These are phyloP conservation scores for Microdochium trichocladiopsis DNA, from an alignment of 2,329 filamentous ascomycete genomes.

Conservation along the genomic window DNA sequence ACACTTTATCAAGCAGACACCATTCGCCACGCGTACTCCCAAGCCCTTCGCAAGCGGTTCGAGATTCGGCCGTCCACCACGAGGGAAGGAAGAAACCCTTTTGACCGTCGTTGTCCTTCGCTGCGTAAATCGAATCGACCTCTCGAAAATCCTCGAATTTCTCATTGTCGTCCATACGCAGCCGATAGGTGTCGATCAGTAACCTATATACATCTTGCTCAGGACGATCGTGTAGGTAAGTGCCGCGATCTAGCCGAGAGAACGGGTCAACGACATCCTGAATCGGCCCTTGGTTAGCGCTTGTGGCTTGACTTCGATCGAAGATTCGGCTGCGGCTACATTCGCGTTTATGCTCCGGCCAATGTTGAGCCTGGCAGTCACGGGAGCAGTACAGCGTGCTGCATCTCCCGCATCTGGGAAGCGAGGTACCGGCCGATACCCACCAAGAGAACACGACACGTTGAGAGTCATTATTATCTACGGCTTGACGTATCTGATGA, in stretches of 20 bases:
- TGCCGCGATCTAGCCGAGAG: constrained; percentile 27
- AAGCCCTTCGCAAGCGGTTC: constrained; percentile 25
- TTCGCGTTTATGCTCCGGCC: constrained; percentile 38
- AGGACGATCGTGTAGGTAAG: constrained; percentile 34
- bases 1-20: constrained; percentile 17
- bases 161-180: constrained; percentile 33
- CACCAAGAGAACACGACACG: not conserved
- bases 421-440: not conserved
- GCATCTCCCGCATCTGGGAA: constrained; percentile 1
- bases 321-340: constrained; percentile 22
- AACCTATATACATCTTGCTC: constrained; percentile 35
- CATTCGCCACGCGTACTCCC: constrained; percentile 20
- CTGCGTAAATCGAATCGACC: constrained; percentile 19
- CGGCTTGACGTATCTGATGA: not conserved
- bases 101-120: constrained; percentile 7
- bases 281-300: not conserved
- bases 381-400: constrained; percentile 30
- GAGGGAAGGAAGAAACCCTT: constrained; percentile 33
- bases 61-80: constrained; percentile 36
- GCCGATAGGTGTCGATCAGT: constrained; percentile 39
- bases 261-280: constrained; percentile 26
- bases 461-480: not conserved
- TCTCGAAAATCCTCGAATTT: constrained; percentile 16
- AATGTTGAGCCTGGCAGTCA: constrained; percentile 43
- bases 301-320: not conserved